These are phyloP conservation scores for Suillus bovinus DNA, from an alignment of 768 basidiomycete genomes.

Conservation along the genomic window DNA sequence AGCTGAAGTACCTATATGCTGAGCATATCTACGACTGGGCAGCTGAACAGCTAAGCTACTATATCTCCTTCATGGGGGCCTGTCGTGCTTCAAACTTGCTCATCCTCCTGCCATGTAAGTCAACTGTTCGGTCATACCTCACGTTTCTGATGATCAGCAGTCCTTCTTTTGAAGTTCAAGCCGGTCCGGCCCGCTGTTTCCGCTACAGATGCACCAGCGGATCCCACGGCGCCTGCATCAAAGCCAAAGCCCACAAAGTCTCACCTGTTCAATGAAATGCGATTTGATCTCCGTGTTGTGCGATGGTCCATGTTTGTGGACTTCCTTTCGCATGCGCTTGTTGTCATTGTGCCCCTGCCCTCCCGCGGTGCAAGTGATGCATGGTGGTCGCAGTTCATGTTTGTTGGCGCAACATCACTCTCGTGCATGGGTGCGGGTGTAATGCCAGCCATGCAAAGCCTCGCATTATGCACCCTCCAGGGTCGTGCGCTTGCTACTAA, in stretches of 20 bases:
- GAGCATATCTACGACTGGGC: conserved; percentile 72
- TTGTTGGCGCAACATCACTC: conserved; percentile 60
- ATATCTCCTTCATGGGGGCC: conserved; percentile 70
- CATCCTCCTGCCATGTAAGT: conserved; percentile 66
- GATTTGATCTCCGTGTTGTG: conserved; percentile 69
- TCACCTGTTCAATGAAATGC: conserved; percentile 58
- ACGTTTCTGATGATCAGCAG: conserved; percentile 43
- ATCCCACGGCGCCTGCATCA: conserved; percentile 35
- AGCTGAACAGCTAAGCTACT: conserved; percentile 69
- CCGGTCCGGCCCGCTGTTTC: conserved; percentile 28
- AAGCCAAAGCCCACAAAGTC: conserved; percentile 48
- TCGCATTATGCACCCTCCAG: conserved; percentile 67
- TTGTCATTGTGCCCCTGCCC: conserved; percentile 53
- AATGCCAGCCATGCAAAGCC: conserved; percentile 68
- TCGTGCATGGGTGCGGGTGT: conserved; percentile 69
- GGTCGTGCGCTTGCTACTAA: conserved; percentile 26
- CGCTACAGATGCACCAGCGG: conserved; percentile 8
- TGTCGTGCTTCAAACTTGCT: conserved; percentile 66
- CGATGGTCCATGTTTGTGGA: conserved; percentile 68
- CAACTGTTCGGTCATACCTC: conserved; percentile 16
- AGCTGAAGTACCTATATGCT: conserved; percentile 78
- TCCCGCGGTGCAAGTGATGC: conserved; percentile 26
- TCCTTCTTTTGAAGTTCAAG: conserved; percentile 64
- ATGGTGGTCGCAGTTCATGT: conserved; percentile 42
- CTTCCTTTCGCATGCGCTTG: conserved; percentile 60